These are phyloP conservation scores for Teunomyces tritomae DNA, from an alignment of 805 yeast genomes.

Conservation along the genomic window DNA sequence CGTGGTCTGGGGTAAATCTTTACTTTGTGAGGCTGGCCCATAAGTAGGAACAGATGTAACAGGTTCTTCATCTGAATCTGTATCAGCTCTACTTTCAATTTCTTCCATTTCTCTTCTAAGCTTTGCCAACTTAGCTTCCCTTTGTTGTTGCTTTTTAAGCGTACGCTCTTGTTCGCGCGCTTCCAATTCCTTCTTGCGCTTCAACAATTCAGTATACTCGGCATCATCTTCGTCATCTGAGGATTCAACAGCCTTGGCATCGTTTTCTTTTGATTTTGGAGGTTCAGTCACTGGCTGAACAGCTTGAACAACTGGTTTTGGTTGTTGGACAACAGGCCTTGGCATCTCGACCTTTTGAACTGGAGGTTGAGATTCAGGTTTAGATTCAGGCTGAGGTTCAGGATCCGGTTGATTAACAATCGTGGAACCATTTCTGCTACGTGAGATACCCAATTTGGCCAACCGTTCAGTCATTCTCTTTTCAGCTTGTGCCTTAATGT, in stretches of 20 bases:
- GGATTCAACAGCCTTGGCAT: constrained; percentile 6
- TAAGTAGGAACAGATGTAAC: constrained; percentile 19
- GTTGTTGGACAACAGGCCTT: too few relatives aligned
- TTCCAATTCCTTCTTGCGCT: constrained; percentile 45
- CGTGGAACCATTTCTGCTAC: constrained; percentile 25
- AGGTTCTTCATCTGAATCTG: constrained; percentile 29
- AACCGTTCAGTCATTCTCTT: constrained; percentile 79
- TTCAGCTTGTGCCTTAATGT: constrained; percentile 73
- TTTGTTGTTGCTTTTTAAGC: constrained; percentile 52
- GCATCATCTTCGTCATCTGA: constrained; percentile 42
- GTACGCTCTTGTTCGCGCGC: constrained; percentile 41
- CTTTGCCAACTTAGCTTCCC: constrained; percentile 58
- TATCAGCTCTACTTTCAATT: constrained; percentile 31
- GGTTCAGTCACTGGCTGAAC: neutral
- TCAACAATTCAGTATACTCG: constrained; percentile 48
- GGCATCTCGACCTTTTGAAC: neutral
- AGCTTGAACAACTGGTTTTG: neutral
- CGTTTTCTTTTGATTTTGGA: neutral
- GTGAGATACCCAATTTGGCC: constrained; percentile 72
- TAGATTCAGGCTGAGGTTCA: neutral
- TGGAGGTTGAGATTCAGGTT: neutral
- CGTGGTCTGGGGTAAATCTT: constrained; percentile 8
- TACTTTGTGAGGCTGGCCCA: constrained; percentile 14
- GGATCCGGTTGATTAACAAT: neutral
- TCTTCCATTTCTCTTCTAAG: constrained; percentile 60